Evolutionary conservation across 306 rosid genomes (phyloP), one percentile per base, ranked within the genome.

Genomic region (Prunus armeniaca): DNA sequence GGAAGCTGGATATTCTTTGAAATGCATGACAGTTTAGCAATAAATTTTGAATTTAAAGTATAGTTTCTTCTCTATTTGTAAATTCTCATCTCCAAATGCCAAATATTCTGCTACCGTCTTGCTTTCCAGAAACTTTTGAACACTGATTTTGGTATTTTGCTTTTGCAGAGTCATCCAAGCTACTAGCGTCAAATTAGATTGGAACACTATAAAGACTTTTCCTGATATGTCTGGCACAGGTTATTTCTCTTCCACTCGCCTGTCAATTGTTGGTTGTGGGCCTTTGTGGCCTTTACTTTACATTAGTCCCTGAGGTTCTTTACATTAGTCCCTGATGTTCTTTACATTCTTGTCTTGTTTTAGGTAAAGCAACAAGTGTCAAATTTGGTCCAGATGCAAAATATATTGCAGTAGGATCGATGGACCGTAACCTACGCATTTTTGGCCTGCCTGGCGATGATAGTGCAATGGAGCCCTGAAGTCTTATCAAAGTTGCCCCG

Each of bases 211-310:
- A 86, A 93, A 93, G 84, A 93, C 98, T 18, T 78, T 96, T 69
- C 99, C 98, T 30, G 99, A 96, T 85, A 78, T 96, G 74, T 96
- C 99, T 24, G 98, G 99, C 84, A 96, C 99, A 89, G 97, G 99
- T 96, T 75, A 64, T 13, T 22, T 60, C 9, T 47, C 10, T 6
- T 27, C 57, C 38, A n/a, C 43, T 6, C 45, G 13, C 28, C 24
- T 38, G 50, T 51, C 27, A 4, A 54, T 72, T 22, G 34, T 49
- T 22, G 28, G 41, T 52, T 63, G 46, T 30, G 6, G 38, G 28
- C 38, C 38, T 12, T 38, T 69, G 18, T 11, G 50, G 57, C 41
- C 19, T 30, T 55, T 30, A 32, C 17, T 30, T 50, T 11, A 28
- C 9, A 49, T 32, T 14, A 17, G 30, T 27, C 45, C n/a, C 58